Evolutionary conservation across 176 grass and related monocot genomes (phyloP), one percentile per base, ranked within the genome.

Genomic region (Canna indica): DNA sequence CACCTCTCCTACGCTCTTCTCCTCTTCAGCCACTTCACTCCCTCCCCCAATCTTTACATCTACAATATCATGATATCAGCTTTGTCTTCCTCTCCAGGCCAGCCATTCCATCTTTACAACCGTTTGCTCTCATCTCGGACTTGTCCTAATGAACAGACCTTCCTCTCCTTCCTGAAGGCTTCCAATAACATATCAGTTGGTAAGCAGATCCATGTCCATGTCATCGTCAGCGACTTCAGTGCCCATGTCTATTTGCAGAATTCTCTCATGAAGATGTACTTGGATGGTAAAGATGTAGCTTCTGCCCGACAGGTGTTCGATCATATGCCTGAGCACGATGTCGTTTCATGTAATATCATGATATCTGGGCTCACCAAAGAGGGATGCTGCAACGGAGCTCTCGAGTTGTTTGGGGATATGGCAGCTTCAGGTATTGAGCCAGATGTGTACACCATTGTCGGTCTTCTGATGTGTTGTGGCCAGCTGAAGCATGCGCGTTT

Each of bases 21-120:
- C 72, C 79, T 88, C 12, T 88, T 85, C 73, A 26, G 63, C 0
- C 82, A 88, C 41, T 88, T 88, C 79, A 84, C 82, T 13, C 82
- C 86, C 33, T 68, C 29, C 25, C 82, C 82, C 35, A 88, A 88
- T 27, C 75, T 79, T 50, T 88, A 79, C 73, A 82, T 77, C 64
- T 79, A 79, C n/a, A 89, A 82, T 69, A 28, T 82, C 36, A 82
- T 80, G 82, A 50, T 88, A 50, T 81, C 86, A 36, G 78, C 72
- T 64, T 36, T 70, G 15, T 71, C 79, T 35, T 64, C 32, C 63
- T 74, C 82, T 47, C 25, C 0, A 31, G 18, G 30, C 52, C 79
- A 70, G 0, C 61, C 73, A 1, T 56, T 68, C 5, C 18, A 54
- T 42, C 74, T 85, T 46, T 85, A 89, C 79, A 52, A 27, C 16